Conservation (phyloP, 768 basidiomycete genomes). For the Rhizopogon vesiculosus region DNA sequence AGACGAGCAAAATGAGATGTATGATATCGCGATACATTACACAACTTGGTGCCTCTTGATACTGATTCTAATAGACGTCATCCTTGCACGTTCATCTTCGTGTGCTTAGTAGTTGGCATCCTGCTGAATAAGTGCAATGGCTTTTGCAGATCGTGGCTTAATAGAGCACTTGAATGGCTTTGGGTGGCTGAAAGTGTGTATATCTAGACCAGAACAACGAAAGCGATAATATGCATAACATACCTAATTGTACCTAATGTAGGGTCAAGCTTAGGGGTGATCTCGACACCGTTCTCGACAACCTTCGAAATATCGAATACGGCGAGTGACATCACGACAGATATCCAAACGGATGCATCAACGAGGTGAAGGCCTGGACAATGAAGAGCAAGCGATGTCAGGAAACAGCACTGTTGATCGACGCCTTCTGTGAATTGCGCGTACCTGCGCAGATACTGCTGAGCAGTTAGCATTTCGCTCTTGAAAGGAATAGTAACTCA, state of each 20-base stretch:
- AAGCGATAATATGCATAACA: background rate
- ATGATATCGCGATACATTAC: no score
- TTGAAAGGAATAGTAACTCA: slow-evolving; percentile 5
- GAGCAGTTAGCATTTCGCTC: slow-evolving; percentile 3
- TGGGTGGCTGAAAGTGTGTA: background rate
- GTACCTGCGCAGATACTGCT: slow-evolving; percentile 7
- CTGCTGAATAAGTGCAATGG: slow-evolving; percentile 41
- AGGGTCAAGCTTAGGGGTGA: no score
- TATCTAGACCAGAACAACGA: background rate
- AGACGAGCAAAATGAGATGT: no score
- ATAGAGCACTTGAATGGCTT: slow-evolving; percentile 43
- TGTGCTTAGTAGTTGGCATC: slow-evolving; percentile 20
- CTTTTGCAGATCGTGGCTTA: slow-evolving; percentile 46
- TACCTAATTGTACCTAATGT: slow-evolving; percentile 42
- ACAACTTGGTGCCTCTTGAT: no score
- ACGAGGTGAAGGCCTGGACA: slow-evolving; percentile 40
- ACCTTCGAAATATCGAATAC: no score
- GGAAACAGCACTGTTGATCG: background rate
- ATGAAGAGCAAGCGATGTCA: background rate
- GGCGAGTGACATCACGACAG: slow-evolving; percentile 34
- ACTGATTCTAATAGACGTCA: no score
- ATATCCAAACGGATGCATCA: slow-evolving; percentile 36
- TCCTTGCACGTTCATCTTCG: background rate
- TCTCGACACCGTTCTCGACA: no score
- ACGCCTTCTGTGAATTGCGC: background rate